A percentile compares a stretch with the other conserved stretches of the same genome.
phyloP scores from a whole-genome alignment of 164 flowering plant genomes.

The Vitis labrusca region DNA sequence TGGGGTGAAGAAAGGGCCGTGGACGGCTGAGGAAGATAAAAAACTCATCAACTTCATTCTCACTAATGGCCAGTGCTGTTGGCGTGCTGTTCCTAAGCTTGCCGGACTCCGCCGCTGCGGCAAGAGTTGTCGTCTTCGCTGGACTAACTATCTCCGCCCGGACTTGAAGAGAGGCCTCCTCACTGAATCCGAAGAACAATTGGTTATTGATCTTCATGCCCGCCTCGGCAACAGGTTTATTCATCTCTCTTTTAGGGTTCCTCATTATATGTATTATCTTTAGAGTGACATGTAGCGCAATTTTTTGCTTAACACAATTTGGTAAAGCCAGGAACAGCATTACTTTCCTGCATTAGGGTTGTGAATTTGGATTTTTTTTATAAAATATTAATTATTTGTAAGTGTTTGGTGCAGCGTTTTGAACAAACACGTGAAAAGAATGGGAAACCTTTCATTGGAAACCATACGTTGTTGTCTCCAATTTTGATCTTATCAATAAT shows the following conservation, averaged over 20 bases:
- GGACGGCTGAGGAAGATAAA: conserved; percentile 96
- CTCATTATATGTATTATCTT: not conserved
- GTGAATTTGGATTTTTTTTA: too few species aligned
- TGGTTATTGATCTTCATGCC: conserved; percentile 91
- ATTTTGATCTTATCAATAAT: too few species aligned
- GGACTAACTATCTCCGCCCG: conserved; percentile 93
- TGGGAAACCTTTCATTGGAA: too few species aligned
- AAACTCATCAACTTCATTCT: conserved; percentile 85
- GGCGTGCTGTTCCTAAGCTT: conserved; percentile 92
- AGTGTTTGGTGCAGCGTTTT: not conserved
- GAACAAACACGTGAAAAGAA: too few species aligned
- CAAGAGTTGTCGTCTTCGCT: conserved; percentile 89
- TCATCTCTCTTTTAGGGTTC: not conserved
- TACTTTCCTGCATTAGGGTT: too few species aligned
- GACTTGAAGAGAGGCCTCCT: conserved; percentile 88
- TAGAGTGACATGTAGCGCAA: not conserved
- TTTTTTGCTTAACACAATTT: too few species aligned
- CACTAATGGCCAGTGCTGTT: conserved; percentile 89
- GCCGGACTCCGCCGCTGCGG: conserved; percentile 91
- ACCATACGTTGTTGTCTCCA: too few species aligned
- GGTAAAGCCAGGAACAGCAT: too few species aligned
- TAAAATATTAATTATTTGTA: not conserved
- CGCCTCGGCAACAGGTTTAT: conserved; percentile 82
- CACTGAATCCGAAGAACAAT: conserved; percentile 69
- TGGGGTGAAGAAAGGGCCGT: conserved; percentile 96